A percentile compares a stretch with the other conserved stretches of the same genome.
These are phyloP conservation scores for Hydnomerulius pinastri DNA, from an alignment of 768 basidiomycete species.

Conservation along the genomic window DNA sequence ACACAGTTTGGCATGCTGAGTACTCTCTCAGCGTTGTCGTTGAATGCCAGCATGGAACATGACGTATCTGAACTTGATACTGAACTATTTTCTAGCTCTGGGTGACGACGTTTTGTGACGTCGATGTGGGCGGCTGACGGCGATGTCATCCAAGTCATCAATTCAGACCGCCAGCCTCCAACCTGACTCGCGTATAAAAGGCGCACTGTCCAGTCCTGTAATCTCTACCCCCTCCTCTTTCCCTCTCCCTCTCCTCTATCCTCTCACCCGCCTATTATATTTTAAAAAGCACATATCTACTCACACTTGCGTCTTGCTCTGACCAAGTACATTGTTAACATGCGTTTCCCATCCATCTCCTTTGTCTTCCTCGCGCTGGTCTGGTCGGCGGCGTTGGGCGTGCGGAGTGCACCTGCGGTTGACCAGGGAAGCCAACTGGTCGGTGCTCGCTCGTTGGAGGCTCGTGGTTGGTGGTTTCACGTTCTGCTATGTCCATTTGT, in stretches of 20 bases:
- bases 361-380: conserved; percentile 20
- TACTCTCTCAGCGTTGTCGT: too few species aligned
- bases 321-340: conserved; percentile 26
- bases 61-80: too few species aligned
- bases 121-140: background rate
- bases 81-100: too few species aligned
- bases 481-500: background rate
- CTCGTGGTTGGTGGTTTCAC: conserved; percentile 3
- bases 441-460: background rate
- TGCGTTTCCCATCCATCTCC: conserved; percentile 23
- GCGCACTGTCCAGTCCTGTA: background rate
- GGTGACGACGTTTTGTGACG: background rate
- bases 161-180: conserved; percentile 4
- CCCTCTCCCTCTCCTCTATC: background rate
- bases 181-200: conserved; percentile 21
- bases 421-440: conserved; percentile 5
- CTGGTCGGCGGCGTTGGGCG: conserved; percentile 14
- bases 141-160: conserved; percentile 12
- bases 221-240: conserved; percentile 15
- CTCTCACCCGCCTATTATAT: conserved; percentile 6
- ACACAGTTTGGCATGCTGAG: too few species aligned
- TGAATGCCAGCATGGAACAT: too few species aligned
- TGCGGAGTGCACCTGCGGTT: conserved; percentile 17
- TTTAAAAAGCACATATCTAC: conserved; percentile 17
- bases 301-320: conserved; percentile 18